Evolutionary conservation across 306 rosid genomes (phyloP).

Genomic region (Lablab purpureus): DNA sequence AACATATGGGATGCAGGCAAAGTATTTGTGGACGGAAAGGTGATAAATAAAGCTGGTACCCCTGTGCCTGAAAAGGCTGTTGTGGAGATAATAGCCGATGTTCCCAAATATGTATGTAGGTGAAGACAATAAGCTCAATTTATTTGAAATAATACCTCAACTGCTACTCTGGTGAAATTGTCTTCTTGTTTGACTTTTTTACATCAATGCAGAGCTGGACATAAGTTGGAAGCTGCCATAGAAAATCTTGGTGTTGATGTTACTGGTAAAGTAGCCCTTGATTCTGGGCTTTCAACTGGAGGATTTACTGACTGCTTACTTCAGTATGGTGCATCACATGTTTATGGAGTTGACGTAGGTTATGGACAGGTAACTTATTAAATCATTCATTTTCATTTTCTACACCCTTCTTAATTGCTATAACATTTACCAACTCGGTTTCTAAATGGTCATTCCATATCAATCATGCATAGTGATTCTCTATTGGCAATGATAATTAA

Average conservation of each 20-base stretch:
- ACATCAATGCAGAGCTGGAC: conserved; percentile 75
- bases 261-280: conserved; percentile 87
- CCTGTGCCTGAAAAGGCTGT: conserved; percentile 81
- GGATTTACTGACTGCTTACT: conserved; percentile 97
- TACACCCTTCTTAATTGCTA: conserved; percentile 11
- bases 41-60: conserved; percentile 80
- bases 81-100: conserved; percentile 83
- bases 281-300: conserved; percentile 95
- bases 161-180: conserved; percentile 25
- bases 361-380: conserved; percentile 83
- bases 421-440: conserved; percentile 1
- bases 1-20: conserved; percentile 64
- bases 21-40: conserved; percentile 88
- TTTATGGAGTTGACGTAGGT: conserved; percentile 95
- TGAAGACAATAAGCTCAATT: conserved; percentile 60
- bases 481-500: conserved; percentile 28
- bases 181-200: conserved; percentile 29
- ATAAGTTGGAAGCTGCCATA: conserved; percentile 94
- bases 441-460: neutral
- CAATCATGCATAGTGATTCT: conserved; percentile 13
- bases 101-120: conserved; percentile 99
- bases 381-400: neutral
- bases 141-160: conserved; percentile 5
- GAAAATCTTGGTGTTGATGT: conserved; percentile 79
- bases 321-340: conserved; percentile 89